Percentiles rank a stretch among this genome's conserved stretches.
Conservation (phyloP, 495 filamentous ascomycete genomes). For the Penicillium cosmopolitanum region DNA sequence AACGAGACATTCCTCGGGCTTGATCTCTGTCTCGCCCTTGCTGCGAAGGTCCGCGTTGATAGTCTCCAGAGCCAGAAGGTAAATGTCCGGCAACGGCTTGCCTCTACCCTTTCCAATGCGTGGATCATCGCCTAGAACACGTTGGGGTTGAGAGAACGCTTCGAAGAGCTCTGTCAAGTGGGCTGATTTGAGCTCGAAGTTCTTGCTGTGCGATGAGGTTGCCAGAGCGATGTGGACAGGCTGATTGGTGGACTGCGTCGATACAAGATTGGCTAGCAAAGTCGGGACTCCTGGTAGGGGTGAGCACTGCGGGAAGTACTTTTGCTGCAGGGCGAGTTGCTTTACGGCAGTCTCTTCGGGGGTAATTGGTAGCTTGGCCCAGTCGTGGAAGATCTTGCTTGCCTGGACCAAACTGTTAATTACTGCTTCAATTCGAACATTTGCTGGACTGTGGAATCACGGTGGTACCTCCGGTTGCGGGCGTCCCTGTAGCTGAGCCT, state of each 20-base stretch:
- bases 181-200: conserved; percentile 78
- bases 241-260: conserved; percentile 42
- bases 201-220: conserved; percentile 70
- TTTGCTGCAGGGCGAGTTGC: conserved; percentile 60
- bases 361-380: conserved; percentile 84
- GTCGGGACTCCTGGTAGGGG: conserved; percentile 78
- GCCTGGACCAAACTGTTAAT: conserved; percentile 24
- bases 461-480: conserved; percentile 66
- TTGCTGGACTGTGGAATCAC: background rate
- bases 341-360: conserved; percentile 64
- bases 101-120: conserved; percentile 79
- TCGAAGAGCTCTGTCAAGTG: conserved; percentile 75
- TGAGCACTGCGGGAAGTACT: conserved; percentile 71
- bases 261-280: conserved; percentile 61
- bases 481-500: conserved; percentile 93
- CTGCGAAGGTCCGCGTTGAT: conserved; percentile 72
- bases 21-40: conserved; percentile 67
- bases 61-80: conserved; percentile 79
- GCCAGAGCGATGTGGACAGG: conserved; percentile 84
- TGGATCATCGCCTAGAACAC: conserved; percentile 83
- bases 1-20: conserved; percentile 87
- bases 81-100: conserved; percentile 96
- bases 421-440: background rate
- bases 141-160: conserved; percentile 66
- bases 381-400: conserved; percentile 67